These are phyloP conservation scores for Dioscorea cayenensis DNA, from an alignment of 116 monocot species.

Conservation along the genomic window DNA sequence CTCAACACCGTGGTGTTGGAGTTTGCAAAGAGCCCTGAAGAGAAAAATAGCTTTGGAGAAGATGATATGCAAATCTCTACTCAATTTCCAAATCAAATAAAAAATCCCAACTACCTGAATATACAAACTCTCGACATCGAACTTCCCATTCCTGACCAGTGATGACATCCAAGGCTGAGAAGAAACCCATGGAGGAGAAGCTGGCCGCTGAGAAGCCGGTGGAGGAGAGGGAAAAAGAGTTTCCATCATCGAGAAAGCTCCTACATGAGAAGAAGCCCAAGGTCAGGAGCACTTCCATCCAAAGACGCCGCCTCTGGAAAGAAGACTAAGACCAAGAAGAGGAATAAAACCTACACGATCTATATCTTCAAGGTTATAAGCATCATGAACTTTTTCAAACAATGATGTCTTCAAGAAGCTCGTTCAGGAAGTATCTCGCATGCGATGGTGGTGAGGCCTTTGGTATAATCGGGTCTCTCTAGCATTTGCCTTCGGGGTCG, in stretches of 20 bases:
- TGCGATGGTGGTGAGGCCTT: neutral
- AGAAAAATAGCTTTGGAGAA: no score
- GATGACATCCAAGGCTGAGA: slow-evolving; percentile 22
- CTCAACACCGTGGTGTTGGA: no score
- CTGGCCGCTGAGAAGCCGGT: neutral
- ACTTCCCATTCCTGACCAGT: no score
- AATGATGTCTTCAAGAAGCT: slow-evolving; percentile 85
- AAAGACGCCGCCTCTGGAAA: no score
- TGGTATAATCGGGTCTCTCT: neutral
- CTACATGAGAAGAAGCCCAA: neutral
- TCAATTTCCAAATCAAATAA: no score
- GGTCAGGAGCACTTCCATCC: neutral
- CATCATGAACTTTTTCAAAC: slow-evolving; percentile 77
- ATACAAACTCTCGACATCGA: no score
- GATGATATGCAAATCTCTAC: no score
- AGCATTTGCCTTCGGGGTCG: neutral
- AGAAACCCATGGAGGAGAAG: slow-evolving; percentile 28
- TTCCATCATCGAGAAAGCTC: neutral
- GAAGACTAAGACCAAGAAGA: neutral
- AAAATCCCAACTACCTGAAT: no score
- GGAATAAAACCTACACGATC: slow-evolving; percentile 69
- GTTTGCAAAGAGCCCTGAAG: no score
- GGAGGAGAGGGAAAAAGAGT: neutral
- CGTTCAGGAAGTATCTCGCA: slow-evolving; percentile 34
- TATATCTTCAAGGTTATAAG: slow-evolving; percentile 81